Evolutionary conservation across 768 basidiomycete species (phyloP).

Genomic region (Tephrocybe sp.): DNA sequence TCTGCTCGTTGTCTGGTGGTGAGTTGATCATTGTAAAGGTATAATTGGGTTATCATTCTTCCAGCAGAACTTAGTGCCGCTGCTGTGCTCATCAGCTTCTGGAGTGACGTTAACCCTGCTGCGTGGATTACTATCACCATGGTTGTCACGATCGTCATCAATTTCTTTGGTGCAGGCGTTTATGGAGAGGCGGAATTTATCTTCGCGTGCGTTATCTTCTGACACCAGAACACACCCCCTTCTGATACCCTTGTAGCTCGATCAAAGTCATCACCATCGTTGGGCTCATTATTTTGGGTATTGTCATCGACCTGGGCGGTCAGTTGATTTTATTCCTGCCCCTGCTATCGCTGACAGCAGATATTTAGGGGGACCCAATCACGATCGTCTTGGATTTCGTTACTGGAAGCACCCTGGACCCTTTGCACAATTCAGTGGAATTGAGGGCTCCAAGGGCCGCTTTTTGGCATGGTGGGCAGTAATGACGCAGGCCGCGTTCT

Average conservation of each 20-base stretch:
- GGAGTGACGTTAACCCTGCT: constrained; percentile 64
- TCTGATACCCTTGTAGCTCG: constrained; percentile 38
- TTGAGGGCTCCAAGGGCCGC: constrained; percentile 67
- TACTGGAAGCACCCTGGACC: constrained; percentile 92
- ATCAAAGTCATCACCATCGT: constrained; percentile 90
- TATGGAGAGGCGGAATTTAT: constrained; percentile 88
- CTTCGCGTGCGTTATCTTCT: constrained; percentile 64
- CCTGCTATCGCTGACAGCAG: background rate
- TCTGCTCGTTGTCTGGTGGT: background rate
- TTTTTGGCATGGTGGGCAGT: constrained; percentile 65
- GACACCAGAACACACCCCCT: constrained; percentile 21
- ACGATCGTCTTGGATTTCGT: constrained; percentile 70
- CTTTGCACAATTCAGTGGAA: constrained; percentile 70
- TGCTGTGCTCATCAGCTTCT: constrained; percentile 75
- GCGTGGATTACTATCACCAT: constrained; percentile 82
- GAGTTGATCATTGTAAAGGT: constrained; percentile 27
- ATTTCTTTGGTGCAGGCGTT: constrained; percentile 72
- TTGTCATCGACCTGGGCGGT: constrained; percentile 81
- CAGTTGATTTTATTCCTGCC: constrained; percentile 9
- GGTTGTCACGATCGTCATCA: constrained; percentile 74
- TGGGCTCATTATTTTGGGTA: constrained; percentile 68
- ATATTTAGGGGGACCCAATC: constrained; percentile 70
- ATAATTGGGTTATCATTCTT: constrained; percentile 65
- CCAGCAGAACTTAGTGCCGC: constrained; percentile 77
- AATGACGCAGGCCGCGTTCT: constrained; percentile 88